phyloP scores from a whole-genome alignment of 176 grass and related monocot genomes.

The Ensete glaucum region DNA sequence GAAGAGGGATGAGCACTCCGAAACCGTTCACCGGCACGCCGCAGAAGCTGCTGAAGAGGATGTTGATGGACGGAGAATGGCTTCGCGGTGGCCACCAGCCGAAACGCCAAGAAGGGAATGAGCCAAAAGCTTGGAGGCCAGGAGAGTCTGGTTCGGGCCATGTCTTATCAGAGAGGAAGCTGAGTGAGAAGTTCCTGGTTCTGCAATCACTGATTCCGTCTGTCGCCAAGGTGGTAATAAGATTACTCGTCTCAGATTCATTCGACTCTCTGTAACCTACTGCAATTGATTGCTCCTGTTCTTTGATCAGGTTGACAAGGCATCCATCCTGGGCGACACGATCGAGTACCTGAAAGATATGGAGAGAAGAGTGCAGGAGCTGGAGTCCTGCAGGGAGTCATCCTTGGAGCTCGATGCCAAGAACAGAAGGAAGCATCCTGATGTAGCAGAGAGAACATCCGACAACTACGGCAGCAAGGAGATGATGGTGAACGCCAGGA shows the following conservation, averaged over 20 bases:
- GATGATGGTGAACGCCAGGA: constrained; percentile 22
- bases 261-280: background rate
- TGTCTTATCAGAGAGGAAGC: constrained; percentile 66
- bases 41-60: constrained; percentile 75
- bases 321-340: constrained; percentile 64
- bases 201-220: constrained; percentile 63
- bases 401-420: constrained; percentile 7
- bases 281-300: background rate
- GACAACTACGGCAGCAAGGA: constrained; percentile 32
- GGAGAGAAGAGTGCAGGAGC: constrained; percentile 40
- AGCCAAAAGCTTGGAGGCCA: constrained; percentile 13
- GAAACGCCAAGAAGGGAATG: constrained; percentile 7
- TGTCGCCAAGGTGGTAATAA: constrained; percentile 69
- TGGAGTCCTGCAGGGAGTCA: constrained; percentile 36
- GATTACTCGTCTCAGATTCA: background rate
- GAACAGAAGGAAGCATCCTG: constrained; percentile 2
- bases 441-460: constrained; percentile 32
- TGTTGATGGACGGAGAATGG: constrained; percentile 25
- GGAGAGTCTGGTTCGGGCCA: constrained; percentile 29
- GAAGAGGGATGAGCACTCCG: background rate
- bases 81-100: background rate
- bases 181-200: constrained; percentile 72
- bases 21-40: constrained; percentile 18
- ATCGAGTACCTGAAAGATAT: constrained; percentile 73
- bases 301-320: constrained; percentile 59